Percentiles rank a stretch among this genome's conserved stretches.
These are phyloP conservation scores for Purpureocillium takamizusanense DNA, from an alignment of 2,329 filamentous ascomycete genomes.

Conservation along the genomic window DNA sequence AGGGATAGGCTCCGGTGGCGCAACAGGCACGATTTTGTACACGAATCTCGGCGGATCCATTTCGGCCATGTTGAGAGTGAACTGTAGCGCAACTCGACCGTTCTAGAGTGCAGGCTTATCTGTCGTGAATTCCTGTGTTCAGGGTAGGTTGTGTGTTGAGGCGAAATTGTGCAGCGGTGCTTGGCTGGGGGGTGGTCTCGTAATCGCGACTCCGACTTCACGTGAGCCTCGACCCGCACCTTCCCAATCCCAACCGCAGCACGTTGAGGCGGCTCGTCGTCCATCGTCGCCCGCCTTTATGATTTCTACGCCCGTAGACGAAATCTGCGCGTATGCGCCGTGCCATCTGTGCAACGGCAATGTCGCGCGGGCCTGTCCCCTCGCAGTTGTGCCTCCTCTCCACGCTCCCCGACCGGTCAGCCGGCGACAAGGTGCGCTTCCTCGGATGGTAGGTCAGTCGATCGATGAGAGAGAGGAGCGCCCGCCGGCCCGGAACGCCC, in stretches of 20 bases:
- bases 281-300: too few relatives aligned
- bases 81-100: too few relatives aligned
- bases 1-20: constrained; percentile 45
- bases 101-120: too few relatives aligned
- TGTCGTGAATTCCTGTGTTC: too few relatives aligned
- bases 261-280: too few relatives aligned
- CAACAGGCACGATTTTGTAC: constrained; percentile 51
- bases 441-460: constrained; percentile 81
- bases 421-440: constrained; percentile 77
- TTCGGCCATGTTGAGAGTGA: not conserved
- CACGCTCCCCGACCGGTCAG: constrained; percentile 39
- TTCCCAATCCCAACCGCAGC: not conserved
- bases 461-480: too few relatives aligned
- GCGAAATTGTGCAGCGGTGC: not conserved
- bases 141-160: not conserved
- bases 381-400: constrained; percentile 58
- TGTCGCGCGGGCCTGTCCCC: constrained; percentile 53
- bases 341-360: constrained; percentile 15
- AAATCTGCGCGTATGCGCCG: too few relatives aligned
- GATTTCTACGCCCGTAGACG: too few relatives aligned
- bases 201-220: not conserved
- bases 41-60: constrained; percentile 28
- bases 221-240: not conserved
- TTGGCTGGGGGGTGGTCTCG: too few relatives aligned
- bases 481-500: too few relatives aligned